phyloP scores from a whole-genome alignment of 768 basidiomycete genomes.

The Mycena galericulata region DNA sequence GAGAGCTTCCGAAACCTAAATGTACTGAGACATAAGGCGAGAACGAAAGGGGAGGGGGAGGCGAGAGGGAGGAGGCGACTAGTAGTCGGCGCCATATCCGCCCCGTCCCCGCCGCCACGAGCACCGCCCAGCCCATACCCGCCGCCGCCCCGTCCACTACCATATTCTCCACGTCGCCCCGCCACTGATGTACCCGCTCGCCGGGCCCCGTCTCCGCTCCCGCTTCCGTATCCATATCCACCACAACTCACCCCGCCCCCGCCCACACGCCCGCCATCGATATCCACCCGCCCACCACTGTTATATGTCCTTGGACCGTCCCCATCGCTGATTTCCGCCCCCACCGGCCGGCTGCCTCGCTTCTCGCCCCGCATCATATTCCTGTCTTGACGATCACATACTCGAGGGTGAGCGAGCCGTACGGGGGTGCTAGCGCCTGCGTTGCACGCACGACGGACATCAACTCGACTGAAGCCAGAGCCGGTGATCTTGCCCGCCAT shows the following conservation, averaged over 20 bases:
- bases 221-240: background rate
- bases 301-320: background rate
- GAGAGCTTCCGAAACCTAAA: too few species aligned
- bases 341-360: background rate
- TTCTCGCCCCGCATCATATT: background rate
- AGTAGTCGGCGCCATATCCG: too few species aligned
- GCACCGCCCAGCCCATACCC: too few species aligned
- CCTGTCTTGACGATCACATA: constrained; percentile 46
- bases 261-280: background rate
- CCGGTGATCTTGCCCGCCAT: constrained; percentile 44
- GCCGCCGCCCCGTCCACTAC: too few species aligned
- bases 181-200: background rate
- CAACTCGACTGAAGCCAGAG: constrained; percentile 69
- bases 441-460: constrained; percentile 56
- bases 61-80: too few species aligned
- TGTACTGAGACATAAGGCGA: too few species aligned
- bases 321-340: background rate
- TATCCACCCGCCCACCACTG: background rate
- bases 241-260: background rate
- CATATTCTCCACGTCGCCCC: background rate
- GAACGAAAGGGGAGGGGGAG: too few species aligned
- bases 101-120: background rate
- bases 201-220: too few species aligned
- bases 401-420: constrained; percentile 54
- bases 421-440: constrained; percentile 53